Percentiles rank a stretch among this genome's conserved stretches.
Evolutionary conservation across 495 filamentous ascomycete species (phyloP).

Genomic region (Penicillium canariense): DNA sequence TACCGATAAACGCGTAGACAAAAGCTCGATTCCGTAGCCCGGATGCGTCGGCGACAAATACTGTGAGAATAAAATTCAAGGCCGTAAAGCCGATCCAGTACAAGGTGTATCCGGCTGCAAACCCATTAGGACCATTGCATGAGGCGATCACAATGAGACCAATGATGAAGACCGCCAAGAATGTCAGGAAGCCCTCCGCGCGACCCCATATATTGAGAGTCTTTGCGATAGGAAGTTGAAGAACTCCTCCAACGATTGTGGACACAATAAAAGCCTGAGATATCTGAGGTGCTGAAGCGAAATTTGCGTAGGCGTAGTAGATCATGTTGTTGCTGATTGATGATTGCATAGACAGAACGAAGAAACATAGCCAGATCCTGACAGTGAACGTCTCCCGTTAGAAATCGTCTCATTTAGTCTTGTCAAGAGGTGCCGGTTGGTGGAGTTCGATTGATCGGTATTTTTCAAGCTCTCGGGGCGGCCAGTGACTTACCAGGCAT

Average conservation of each 20-base stretch:
- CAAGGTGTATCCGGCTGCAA: slow-evolving; percentile 47
- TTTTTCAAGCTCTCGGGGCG: too few species aligned
- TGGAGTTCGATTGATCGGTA: too few species aligned
- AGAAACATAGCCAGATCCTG: slow-evolving; percentile 39
- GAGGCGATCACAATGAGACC: slow-evolving; percentile 45
- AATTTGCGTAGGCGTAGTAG: slow-evolving; percentile 33
- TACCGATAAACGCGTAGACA: slow-evolving; percentile 53
- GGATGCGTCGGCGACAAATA: slow-evolving; percentile 45
- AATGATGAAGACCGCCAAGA: slow-evolving; percentile 29
- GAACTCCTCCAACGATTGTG: slow-evolving; percentile 58
- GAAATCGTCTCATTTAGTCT: too few species aligned
- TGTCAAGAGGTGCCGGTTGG: too few species aligned
- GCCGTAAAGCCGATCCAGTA: slow-evolving; percentile 55
- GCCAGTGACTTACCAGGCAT: slow-evolving; percentile 9
- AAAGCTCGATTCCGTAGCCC: slow-evolving; percentile 56
- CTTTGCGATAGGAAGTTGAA: slow-evolving; percentile 62
- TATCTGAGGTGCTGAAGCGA: slow-evolving; percentile 30
- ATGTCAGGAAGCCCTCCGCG: slow-evolving; percentile 46
- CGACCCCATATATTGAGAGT: slow-evolving; percentile 62
- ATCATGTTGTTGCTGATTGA: slow-evolving; percentile 30
- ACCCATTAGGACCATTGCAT: slow-evolving; percentile 40
- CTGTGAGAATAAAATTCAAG: slow-evolving; percentile 48
- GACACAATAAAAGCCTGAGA: slow-evolving; percentile 29
- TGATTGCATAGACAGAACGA: slow-evolving; percentile 33
- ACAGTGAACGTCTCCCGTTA: not conserved